Evolutionary conservation across 2,329 filamentous ascomycete genomes (phyloP).

Genomic region (Davidsoniella australis): DNA sequence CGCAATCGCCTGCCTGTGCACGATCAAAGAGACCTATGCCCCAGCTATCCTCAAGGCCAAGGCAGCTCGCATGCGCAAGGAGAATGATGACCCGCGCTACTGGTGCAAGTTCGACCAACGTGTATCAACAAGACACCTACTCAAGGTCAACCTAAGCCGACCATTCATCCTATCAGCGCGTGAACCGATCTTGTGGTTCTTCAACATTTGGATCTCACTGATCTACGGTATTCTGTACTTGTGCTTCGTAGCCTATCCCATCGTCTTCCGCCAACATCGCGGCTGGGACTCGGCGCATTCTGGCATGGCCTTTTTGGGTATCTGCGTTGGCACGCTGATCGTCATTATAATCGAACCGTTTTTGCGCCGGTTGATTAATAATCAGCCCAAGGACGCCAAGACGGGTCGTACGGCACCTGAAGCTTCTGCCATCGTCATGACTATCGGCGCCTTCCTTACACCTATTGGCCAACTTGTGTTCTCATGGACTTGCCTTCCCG

Average conservation of each 20-base stretch:
- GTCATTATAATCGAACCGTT: constrained; percentile 51
- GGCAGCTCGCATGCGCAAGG: constrained; percentile 44
- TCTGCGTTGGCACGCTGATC: constrained; percentile 44
- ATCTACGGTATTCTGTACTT: constrained; percentile 79
- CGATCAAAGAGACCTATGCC: constrained; percentile 59
- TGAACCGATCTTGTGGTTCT: constrained; percentile 64
- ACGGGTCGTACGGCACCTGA: constrained; percentile 63
- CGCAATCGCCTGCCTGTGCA: constrained; percentile 39
- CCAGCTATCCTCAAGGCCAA: constrained; percentile 52
- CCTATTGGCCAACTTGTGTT: constrained; percentile 73
- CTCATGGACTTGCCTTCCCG: constrained; percentile 70
- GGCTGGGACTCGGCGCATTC: constrained; percentile 61
- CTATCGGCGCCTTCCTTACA: constrained; percentile 55
- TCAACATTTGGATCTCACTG: constrained; percentile 59
- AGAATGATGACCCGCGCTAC: constrained; percentile 53
- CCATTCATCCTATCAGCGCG: constrained; percentile 63
- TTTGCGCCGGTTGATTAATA: constrained; percentile 60
- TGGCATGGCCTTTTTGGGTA: constrained; percentile 63
- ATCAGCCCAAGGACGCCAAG: constrained; percentile 53
- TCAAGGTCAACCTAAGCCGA: constrained; percentile 59
- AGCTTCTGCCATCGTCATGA: constrained; percentile 65
- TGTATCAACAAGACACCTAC: constrained; percentile 42
- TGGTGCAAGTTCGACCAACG: constrained; percentile 70
- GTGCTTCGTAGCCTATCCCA: constrained; percentile 79
- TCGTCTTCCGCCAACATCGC: constrained; percentile 58